Conservation (phyloP, 2,329 filamentous ascomycete species). For the Mycogone perniciosa region DNA sequence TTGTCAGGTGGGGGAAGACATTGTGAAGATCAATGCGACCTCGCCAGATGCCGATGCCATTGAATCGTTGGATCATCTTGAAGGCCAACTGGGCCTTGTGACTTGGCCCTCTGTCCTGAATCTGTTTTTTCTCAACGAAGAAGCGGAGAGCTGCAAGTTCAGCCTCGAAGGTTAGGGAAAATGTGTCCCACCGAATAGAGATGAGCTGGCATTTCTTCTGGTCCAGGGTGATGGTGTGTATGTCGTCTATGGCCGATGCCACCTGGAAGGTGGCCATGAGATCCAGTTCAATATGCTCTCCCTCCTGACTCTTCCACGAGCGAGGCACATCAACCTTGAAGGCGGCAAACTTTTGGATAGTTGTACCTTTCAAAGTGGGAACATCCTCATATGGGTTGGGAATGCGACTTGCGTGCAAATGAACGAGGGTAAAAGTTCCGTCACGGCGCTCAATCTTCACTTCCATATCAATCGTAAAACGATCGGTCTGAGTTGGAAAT, state of each 20-base stretch:
- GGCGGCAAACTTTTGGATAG: slow-evolving; percentile 20
- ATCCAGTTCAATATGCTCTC: slow-evolving; percentile 31
- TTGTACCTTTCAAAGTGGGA: background rate
- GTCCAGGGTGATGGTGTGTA: slow-evolving; percentile 14
- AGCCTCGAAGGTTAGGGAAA: slow-evolving; percentile 25
- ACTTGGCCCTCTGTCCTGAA: slow-evolving; percentile 15
- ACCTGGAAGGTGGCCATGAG: slow-evolving; percentile 60
- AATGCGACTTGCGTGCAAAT: slow-evolving; percentile 22
- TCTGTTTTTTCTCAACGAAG: slow-evolving; percentile 19
- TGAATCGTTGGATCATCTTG: slow-evolving; percentile 28
- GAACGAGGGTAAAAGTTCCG: slow-evolving; percentile 20
- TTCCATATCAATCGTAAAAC: slow-evolving; percentile 24
- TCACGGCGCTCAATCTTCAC: slow-evolving; percentile 15
- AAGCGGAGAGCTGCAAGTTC: slow-evolving; percentile 26
- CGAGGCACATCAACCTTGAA: slow-evolving; percentile 30
- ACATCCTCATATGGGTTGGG: slow-evolving; percentile 27
- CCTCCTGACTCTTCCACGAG: slow-evolving; percentile 22
- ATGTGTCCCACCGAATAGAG: slow-evolving; percentile 23
- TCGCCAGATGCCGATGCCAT: slow-evolving; percentile 13
- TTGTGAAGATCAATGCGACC: slow-evolving; percentile 20
- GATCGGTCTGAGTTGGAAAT: slow-evolving; percentile 24
- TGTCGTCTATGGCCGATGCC: slow-evolving; percentile 35
- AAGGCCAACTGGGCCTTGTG: slow-evolving; percentile 24
- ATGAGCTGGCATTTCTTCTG: slow-evolving; percentile 17
- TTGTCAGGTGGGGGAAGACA: slow-evolving; percentile 27